Percentiles rank a stretch among this genome's conserved stretches.
Evolutionary conservation across 306 rosid species (phyloP).

Genomic region (Biancaea sappan): DNA sequence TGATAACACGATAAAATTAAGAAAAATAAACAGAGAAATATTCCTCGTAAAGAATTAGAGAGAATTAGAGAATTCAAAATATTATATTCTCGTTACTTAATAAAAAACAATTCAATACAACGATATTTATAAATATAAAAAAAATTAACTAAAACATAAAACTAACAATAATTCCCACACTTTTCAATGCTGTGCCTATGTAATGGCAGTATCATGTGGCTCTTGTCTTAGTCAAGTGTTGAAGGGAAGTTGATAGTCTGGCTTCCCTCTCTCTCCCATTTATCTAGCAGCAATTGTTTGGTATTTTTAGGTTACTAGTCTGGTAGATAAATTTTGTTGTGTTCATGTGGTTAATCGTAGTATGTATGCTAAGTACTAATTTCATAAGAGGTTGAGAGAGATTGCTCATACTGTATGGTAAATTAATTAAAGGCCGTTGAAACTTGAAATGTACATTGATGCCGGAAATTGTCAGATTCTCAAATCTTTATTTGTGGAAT

Average conservation of each 20-base stretch:
- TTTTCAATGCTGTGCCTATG: not conserved
- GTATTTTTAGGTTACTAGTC: not conserved
- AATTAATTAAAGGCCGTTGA: conserved; percentile 6
- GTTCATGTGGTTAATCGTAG: not conserved
- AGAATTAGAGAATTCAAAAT: too few relatives aligned
- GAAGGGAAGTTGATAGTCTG: not conserved
- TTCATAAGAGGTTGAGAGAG: not conserved
- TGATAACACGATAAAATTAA: too few relatives aligned
- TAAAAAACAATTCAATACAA: too few relatives aligned
- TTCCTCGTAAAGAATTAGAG: too few relatives aligned
- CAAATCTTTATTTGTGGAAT: conserved; percentile 11
- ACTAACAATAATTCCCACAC: too few relatives aligned
- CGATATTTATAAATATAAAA: too few relatives aligned
- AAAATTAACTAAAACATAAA: too few relatives aligned
- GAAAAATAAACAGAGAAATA: too few relatives aligned
- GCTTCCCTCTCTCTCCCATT: not conserved
- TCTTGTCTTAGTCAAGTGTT: not conserved
- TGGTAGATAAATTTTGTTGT: not conserved
- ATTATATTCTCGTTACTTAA: too few relatives aligned
- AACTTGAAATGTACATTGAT: not conserved
- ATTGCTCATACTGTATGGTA: not conserved
- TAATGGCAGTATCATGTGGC: not conserved
- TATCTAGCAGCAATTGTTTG: not conserved
- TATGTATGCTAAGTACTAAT: not conserved
- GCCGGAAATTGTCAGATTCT: not conserved